Evolutionary conservation across 352 stramenopile species (phyloP).

Genomic region (Phytophthora podocarpi): DNA sequence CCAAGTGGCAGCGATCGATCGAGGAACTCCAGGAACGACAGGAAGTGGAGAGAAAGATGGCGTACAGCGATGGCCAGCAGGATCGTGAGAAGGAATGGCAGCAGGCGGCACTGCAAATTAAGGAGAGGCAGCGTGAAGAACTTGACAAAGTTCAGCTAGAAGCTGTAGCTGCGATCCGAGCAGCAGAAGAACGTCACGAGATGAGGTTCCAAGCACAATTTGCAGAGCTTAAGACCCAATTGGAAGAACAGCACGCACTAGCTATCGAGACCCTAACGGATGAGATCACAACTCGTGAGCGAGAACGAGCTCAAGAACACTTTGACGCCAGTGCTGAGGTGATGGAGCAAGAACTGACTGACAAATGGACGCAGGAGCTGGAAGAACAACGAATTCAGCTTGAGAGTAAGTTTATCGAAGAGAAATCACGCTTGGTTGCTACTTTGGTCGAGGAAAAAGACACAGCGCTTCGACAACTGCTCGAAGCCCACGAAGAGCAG

Average conservation of each 20-base stretch:
- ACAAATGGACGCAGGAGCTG: constrained; percentile 15
- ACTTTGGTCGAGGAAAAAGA: constrained; percentile 17
- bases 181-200: constrained; percentile 65
- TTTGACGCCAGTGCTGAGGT: constrained; percentile 21
- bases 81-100: constrained; percentile 84
- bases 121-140: constrained; percentile 75
- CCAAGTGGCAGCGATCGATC: constrained; percentile 73
- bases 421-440: constrained; percentile 6
- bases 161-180: constrained; percentile 64
- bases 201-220: constrained; percentile 52
- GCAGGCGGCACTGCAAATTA: constrained; percentile 71
- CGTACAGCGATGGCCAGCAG: constrained; percentile 64
- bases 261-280: constrained; percentile 24
- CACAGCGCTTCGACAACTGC: constrained; percentile 12
- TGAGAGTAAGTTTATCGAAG: constrained; percentile 5
- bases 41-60: constrained; percentile 61
- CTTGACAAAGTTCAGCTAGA: constrained; percentile 63
- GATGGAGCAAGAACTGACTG: constrained; percentile 28
- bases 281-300: constrained; percentile 35
- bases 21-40: constrained; percentile 70
- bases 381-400: constrained; percentile 22
- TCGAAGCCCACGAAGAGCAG: constrained; percentile 18
- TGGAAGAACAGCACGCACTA: constrained; percentile 37
- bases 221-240: constrained; percentile 30
- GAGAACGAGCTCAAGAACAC: constrained; percentile 27